Base-by-base conservation (phyloP, 2,329 filamentous ascomycete species). In the Tolypocladium album region DNA sequence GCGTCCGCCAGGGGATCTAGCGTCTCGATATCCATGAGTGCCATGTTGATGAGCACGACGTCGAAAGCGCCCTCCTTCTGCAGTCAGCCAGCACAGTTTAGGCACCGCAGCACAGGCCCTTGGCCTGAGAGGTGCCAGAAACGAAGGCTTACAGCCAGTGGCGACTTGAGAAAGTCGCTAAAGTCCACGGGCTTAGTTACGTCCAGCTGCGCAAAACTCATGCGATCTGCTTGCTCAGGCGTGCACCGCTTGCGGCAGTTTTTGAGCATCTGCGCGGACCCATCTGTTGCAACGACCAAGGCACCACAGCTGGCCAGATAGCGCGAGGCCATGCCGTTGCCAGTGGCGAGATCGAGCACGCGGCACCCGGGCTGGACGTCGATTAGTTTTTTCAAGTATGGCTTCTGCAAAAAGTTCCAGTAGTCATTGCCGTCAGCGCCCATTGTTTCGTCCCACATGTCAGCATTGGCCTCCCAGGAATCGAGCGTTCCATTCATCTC, bases 261-360 rank as follows among this genome's bases (percentile, higher is more conserved):
- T 8, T 72, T 63, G 3, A 80, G 58, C 78, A 81, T 79, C 11
- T 64, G 66, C 24, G 63, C 56, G 42, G 73, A 74, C 45, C 74
- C 78, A 61, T 81, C 79, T 1, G 79, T 77, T 1, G 76, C 79
- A 4, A 76, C 62, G 15, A 81, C 75, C 1, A 62, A 60, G 0
- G 71, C 71, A 12, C 72, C 74, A 27, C 69, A 61, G 12, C 64
- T 65, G 1, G 72, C 73, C 20, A 82, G 69, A 71, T 74, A 76
- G 27, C 78, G 74, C 20, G 78, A 76, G 22, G 75, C 74, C 34
- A 81, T 72, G 31, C 79, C 79, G 60, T 80, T 81, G 45, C 79
- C 78, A 0, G 77, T 79, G 4, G 78, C 76, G n/a, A 82, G 69
- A 59, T 81, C 79, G 7, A 81, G 70, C 0, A 75, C 76, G 8